These are phyloP conservation scores for Fusarium phyllophilum DNA, from an alignment of 2,329 filamentous ascomycete species.

Conservation along the genomic window DNA sequence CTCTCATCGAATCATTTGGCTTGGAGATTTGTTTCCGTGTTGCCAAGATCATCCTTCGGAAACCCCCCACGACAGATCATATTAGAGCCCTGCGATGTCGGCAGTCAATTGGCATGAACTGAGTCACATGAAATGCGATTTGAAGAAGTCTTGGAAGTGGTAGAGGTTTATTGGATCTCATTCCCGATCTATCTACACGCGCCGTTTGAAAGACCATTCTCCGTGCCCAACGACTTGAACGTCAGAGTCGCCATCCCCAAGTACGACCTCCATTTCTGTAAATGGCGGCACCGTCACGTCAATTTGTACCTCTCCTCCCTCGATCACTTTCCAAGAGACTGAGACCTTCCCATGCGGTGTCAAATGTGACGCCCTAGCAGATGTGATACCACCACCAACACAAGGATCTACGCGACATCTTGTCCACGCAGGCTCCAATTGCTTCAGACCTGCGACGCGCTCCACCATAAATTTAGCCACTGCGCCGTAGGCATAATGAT, in stretches of 20 bases:
- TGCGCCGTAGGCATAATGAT: not conserved
- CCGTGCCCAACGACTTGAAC: not conserved
- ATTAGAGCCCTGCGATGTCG: not conserved
- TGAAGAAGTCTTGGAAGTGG: accelerated
- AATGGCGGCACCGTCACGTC: not conserved
- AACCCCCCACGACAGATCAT: not conserved
- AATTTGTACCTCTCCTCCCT: not conserved
- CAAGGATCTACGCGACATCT: not conserved
- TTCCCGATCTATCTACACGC: accelerated
- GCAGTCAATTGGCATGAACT: accelerated
- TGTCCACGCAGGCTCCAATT: not conserved
- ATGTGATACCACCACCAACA: not conserved
- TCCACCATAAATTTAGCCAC: not conserved
- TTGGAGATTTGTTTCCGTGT: not conserved
- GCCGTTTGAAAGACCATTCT: not conserved
- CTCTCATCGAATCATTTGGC: not conserved
- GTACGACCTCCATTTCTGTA: not conserved
- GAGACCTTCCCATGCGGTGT: not conserved
- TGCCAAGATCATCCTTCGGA: not conserved
- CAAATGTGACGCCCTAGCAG: not conserved
- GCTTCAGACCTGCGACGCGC: not conserved
- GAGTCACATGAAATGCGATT: not conserved
- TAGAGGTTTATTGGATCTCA: accelerated
- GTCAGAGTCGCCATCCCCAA: not conserved
- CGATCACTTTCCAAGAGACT: not conserved